phyloP scores from a whole-genome alignment of 495 filamentous ascomycete species.

The Trichoderma asperelloides region DNA sequence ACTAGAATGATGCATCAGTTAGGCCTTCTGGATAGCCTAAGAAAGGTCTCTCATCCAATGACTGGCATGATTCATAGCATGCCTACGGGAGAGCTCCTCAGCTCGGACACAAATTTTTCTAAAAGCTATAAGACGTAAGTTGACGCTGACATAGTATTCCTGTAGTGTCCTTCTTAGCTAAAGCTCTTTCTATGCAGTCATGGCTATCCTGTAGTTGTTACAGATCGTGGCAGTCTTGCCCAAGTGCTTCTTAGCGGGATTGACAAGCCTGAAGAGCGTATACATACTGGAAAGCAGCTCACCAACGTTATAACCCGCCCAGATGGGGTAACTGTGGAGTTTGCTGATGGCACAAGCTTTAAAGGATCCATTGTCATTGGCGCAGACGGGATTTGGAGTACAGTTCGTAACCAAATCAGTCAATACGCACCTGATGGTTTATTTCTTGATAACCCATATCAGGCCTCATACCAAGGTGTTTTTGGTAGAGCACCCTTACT shows the following conservation, averaged over 20 bases:
- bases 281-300: slow-evolving; percentile 27
- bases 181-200: slow-evolving; percentile 7
- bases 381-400: slow-evolving; percentile 43
- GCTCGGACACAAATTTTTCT: too few species aligned
- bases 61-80: too few species aligned
- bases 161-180: too few species aligned
- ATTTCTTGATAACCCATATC: too few species aligned
- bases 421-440: too few species aligned
- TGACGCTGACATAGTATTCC: too few species aligned
- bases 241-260: slow-evolving; percentile 26
- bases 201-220: slow-evolving; percentile 13
- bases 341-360: slow-evolving; percentile 31
- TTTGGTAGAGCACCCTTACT: too few species aligned
- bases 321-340: slow-evolving; percentile 23
- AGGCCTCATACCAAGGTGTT: too few species aligned
- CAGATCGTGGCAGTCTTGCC: slow-evolving; percentile 27
- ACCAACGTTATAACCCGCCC: slow-evolving; percentile 16
- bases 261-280: slow-evolving; percentile 22
- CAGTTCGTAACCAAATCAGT: slow-evolving; percentile 33
- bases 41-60: slow-evolving; percentile 7
- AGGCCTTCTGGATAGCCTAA: slow-evolving; percentile 25
- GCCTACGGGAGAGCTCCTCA: not conserved
- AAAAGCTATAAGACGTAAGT: too few species aligned
- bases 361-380: slow-evolving; percentile 43
- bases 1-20: slow-evolving; percentile 38